A percentile compares a stretch with the other conserved stretches of the same genome.
These are phyloP conservation scores for Fusarium pseudograminearum DNA, from an alignment of 2,329 filamentous ascomycete genomes.

Conservation along the genomic window DNA sequence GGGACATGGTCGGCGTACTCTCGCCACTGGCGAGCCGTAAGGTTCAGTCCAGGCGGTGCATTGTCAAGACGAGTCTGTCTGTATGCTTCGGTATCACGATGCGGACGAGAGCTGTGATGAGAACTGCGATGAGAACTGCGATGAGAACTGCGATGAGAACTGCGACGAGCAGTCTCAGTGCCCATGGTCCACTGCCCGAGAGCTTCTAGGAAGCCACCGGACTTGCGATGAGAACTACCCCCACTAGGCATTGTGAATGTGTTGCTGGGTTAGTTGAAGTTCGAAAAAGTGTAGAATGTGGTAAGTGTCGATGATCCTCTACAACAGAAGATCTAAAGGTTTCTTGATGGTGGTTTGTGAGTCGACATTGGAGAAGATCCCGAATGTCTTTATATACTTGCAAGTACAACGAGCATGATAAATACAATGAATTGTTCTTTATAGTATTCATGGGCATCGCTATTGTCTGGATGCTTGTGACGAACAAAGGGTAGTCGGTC, in stretches of 20 bases:
- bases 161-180: not conserved
- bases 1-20: constrained; percentile 9
- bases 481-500: constrained; percentile 8
- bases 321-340: not conserved
- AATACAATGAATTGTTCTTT: not conserved
- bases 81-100: not conserved
- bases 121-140: not conserved
- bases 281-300: not conserved
- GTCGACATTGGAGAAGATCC: fast-evolving
- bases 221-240: not conserved
- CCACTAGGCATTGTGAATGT: constrained; percentile 9
- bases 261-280: not conserved
- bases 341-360: not conserved
- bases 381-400: not conserved
- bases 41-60: constrained; percentile 7
- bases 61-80: constrained; percentile 14
- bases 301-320: not conserved
- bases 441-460: not conserved
- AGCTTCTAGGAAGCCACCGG: constrained; percentile 20
- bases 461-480: not conserved
- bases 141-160: not conserved
- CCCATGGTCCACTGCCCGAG: constrained; percentile 22
- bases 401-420: no score
- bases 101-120: not conserved
- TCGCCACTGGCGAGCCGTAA: constrained; percentile 17